A percentile compares a stretch with the other conserved stretches of the same genome.
Evolutionary conservation across 768 basidiomycete genomes (phyloP).

Genomic region (Termitomyces bulborhizus): DNA sequence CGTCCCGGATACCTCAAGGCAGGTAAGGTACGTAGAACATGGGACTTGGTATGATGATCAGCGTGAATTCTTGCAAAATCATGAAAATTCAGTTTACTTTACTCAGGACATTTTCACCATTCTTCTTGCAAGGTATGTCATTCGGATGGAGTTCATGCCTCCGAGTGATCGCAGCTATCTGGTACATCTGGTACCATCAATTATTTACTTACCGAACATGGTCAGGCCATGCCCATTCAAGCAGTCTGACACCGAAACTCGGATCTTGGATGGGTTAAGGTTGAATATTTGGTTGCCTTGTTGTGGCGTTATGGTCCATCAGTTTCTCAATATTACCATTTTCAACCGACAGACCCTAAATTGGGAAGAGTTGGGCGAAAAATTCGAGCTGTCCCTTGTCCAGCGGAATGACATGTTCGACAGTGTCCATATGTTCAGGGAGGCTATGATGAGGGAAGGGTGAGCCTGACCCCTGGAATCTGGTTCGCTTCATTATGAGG

Average conservation of each 20-base stretch:
- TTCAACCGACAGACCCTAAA: background rate
- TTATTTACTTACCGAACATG: background rate
- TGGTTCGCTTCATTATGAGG: background rate
- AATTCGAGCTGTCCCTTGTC: background rate
- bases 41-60: background rate
- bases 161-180: background rate
- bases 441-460: background rate
- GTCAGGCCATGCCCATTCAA: background rate
- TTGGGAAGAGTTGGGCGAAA: background rate
- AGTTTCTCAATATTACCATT: background rate
- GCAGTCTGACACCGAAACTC: background rate
- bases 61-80: background rate
- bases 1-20: background rate
- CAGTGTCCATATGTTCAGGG: background rate
- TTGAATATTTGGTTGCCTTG: background rate
- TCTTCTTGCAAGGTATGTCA: background rate
- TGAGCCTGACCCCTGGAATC: background rate
- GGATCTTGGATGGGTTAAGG: background rate
- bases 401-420: background rate
- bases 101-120: background rate
- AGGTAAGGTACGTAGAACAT: background rate
- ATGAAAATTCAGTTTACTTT: background rate
- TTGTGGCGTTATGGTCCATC: conserved; percentile 3
- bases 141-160: background rate
- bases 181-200: background rate